Evolutionary conservation across 495 filamentous ascomycete species (phyloP).

Genomic region (Penicillium lagena): DNA sequence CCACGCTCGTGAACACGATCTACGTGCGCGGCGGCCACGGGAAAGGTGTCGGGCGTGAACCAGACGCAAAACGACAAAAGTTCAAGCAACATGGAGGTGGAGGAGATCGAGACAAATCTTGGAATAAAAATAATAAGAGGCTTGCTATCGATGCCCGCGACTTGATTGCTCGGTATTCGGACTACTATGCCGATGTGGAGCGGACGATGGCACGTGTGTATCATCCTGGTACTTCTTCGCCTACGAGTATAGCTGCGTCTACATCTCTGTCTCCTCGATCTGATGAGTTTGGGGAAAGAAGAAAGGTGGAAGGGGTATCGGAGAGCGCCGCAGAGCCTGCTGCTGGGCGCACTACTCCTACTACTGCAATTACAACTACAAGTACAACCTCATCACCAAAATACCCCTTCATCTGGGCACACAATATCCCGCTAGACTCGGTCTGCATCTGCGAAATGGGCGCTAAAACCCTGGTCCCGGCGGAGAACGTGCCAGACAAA

Average conservation of each 20-base stretch:
- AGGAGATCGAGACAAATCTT: too few relatives aligned
- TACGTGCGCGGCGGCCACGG: constrained; percentile 49
- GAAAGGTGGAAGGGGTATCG: too few relatives aligned
- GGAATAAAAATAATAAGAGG: constrained; percentile 16
- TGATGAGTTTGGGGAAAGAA: too few relatives aligned
- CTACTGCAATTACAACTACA: neutral
- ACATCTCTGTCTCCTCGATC: too few relatives aligned
- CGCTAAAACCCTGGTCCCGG: constrained; percentile 49
- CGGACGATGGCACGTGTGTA: constrained; percentile 9
- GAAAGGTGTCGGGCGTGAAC: too few relatives aligned
- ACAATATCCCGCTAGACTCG: constrained; percentile 51
- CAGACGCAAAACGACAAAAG: too few relatives aligned
- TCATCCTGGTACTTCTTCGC: neutral
- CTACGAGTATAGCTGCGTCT: neutral
- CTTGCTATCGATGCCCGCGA: constrained; percentile 35
- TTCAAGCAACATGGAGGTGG: too few relatives aligned
- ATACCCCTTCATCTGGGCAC: constrained; percentile 52
- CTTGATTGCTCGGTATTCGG: constrained; percentile 20
- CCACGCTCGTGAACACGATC: constrained; percentile 81
- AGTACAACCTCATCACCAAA: neutral
- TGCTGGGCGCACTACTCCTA: too few relatives aligned
- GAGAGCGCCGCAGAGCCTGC: too few relatives aligned
- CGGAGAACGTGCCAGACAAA: neutral
- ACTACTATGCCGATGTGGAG: constrained; percentile 27
- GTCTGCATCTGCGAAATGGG: constrained; percentile 76